Conservation (phyloP, 2,329 filamentous ascomycete species). For the Metarhizium rileyi region DNA sequence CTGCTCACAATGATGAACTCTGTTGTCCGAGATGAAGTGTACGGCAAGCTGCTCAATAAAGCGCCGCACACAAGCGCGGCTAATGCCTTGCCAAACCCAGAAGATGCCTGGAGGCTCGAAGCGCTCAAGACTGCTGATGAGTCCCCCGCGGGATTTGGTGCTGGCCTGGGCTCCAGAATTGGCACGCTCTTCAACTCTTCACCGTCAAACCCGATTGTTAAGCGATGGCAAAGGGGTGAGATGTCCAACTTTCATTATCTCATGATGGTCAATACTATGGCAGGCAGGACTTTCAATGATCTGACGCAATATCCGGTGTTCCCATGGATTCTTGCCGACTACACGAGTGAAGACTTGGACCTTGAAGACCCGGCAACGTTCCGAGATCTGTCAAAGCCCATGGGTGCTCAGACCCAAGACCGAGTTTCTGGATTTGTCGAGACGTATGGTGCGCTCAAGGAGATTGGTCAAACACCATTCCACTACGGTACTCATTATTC, state of each 20-base stretch:
- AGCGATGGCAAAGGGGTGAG: constrained; percentile 85
- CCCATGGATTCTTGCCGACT: constrained; percentile 93
- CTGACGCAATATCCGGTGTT: constrained; percentile 97
- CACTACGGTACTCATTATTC: constrained; percentile 99
- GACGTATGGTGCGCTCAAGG: constrained; percentile 76
- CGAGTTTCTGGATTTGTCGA: constrained; percentile 74
- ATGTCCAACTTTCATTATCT: constrained; percentile 98
- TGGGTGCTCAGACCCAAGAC: constrained; percentile 77
- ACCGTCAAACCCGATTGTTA: constrained; percentile 73
- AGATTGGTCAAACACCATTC: constrained; percentile 88
- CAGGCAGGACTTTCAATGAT: constrained; percentile 94
- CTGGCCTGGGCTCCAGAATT: constrained; percentile 75
- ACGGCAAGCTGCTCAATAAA: constrained; percentile 63
- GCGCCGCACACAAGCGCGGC: constrained; percentile 70
- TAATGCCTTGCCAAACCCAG: constrained; percentile 61
- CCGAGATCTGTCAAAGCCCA: constrained; percentile 86
- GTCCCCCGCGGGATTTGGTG: constrained; percentile 57
- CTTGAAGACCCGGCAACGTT: constrained; percentile 76
- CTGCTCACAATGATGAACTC: constrained; percentile 76
- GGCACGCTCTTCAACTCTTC: constrained; percentile 84
- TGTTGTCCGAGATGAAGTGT: constrained; percentile 67
- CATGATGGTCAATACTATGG: constrained; percentile 97
- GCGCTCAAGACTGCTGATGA: constrained; percentile 61
- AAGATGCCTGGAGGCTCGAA: constrained; percentile 88
- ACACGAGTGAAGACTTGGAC: constrained; percentile 87